Evolutionary conservation across 306 rosid species (phyloP), one percentile per base, ranked within the genome.

Genomic region (Ziziphus jujuba): DNA sequence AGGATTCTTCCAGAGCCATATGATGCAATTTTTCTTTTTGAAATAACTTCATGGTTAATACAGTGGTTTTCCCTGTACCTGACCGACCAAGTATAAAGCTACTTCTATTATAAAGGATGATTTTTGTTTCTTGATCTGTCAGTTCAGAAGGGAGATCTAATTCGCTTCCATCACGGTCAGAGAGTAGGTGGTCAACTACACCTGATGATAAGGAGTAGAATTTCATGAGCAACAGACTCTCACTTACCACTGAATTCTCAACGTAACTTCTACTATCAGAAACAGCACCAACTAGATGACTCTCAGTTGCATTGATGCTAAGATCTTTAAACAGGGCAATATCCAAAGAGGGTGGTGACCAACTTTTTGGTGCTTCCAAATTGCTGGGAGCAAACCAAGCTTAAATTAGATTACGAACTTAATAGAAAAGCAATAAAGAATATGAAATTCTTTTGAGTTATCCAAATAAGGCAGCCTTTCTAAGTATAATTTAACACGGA

Each of bases 11-110:
- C 45, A 70, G 35, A 19, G 82, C 82, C 62, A 38, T 48, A n/a
- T 80, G 83, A 73, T 77, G 75, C 64, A 51, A 33, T 31, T 65
- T 66, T 65, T 91, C 97, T 45, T 82, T 88, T 55, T 84, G 84
- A 70, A 78, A 81, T 51, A 91, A 65, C 73, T 91, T 91, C 92
- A 80, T 82, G 2, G 97, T 91, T 79, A 91, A 67, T 54, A 88
- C 86, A 28, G 97, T 91, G 13, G 97, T 91, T 79, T 91, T 91
- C 23, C 97, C 97, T 0, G 97, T 91, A 36, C 97, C 97, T 20
- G 96, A 91, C 14, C 96, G 85, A 34, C 97, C 97, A 28, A 86
- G 73, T 15, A 91, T 74, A 74, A 91, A 91, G 11, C 82, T 69
- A 60, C 97, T 91, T 77, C 36, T 75, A 11, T 61, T 56, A 56